Percentiles rank a stretch among this genome's conserved stretches.
phyloP scores from a whole-genome alignment of 1,284 basidiomycete genomes.

The Cutaneotrichosporon mucoides region DNA sequence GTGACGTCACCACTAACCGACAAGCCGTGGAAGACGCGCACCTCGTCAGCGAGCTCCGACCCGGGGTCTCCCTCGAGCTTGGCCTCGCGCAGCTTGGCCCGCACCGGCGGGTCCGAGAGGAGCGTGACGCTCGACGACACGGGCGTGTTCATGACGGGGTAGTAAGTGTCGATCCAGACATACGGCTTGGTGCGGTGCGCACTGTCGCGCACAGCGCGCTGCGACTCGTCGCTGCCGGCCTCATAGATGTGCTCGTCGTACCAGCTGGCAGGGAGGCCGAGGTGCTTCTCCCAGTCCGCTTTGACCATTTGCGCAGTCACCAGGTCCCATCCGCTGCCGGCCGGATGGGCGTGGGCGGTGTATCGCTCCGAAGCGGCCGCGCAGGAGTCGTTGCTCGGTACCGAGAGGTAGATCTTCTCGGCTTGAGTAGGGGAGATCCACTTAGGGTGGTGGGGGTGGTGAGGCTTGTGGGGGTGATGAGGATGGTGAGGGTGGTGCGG shows the following conservation, averaged over 20 bases:
- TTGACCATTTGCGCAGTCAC: conserved; percentile 46
- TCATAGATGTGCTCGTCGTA: conserved; percentile 44
- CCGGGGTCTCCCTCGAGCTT: conserved; percentile 51
- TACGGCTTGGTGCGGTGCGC: conserved; percentile 17
- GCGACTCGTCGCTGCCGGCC: conserved; percentile 39
- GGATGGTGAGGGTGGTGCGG: neutral
- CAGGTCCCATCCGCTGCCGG: conserved; percentile 46
- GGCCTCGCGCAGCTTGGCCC: conserved; percentile 53
- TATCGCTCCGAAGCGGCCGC: conserved; percentile 38
- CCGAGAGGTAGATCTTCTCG: conserved; percentile 43
- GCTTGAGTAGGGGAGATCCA: conserved; percentile 28
- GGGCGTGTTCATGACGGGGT: conserved; percentile 74
- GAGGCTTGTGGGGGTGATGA: too few species aligned
- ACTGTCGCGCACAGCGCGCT: conserved; percentile 28
- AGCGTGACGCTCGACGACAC: conserved; percentile 53
- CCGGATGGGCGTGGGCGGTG: conserved; percentile 43
- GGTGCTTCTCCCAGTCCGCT: conserved; percentile 45
- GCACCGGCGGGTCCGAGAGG: conserved; percentile 36
- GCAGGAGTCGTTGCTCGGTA: conserved; percentile 41
- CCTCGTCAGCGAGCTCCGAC: conserved; percentile 47
- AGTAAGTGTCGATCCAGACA: conserved; percentile 58
- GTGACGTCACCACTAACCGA: conserved; percentile 45
- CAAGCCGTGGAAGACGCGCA: conserved; percentile 49
- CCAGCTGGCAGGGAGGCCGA: conserved; percentile 40
- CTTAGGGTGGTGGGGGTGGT: too few species aligned